phyloP scores from a whole-genome alignment of 352 stramenopile species.

The Elongisporangium undulatum region DNA sequence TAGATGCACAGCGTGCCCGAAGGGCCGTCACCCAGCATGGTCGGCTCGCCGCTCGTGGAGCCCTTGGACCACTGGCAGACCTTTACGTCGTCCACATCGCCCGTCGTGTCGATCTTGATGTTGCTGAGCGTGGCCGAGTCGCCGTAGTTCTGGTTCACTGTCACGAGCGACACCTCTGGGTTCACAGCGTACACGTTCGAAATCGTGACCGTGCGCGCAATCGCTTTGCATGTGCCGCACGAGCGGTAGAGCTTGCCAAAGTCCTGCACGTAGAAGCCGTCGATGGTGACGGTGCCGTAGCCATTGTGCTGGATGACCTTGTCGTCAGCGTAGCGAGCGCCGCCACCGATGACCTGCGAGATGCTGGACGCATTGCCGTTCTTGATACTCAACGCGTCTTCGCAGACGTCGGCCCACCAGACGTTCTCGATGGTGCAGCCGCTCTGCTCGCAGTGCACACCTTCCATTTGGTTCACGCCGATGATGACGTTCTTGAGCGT shows the following conservation, averaged over 20 bases:
- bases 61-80: constrained; percentile 7
- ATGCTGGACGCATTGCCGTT: constrained; percentile 25
- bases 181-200: constrained; percentile 31
- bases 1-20: constrained; percentile 21
- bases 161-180: constrained; percentile 28
- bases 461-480: constrained; percentile 19
- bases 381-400: constrained; percentile 35
- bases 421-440: constrained; percentile 28
- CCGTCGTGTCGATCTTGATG: constrained; percentile 13
- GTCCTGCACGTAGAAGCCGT: constrained; percentile 37
- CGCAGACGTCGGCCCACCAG: constrained; percentile 27
- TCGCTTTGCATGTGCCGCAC: constrained; percentile 26
- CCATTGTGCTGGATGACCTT: constrained; percentile 40
- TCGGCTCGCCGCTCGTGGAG: constrained; percentile 1
- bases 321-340: constrained; percentile 35
- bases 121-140: constrained; percentile 20
- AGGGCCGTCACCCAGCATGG: constrained; percentile 14
- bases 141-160: constrained; percentile 23
- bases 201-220: constrained; percentile 25
- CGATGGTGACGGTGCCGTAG: constrained; percentile 32
- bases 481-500: constrained; percentile 37
- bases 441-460: constrained; percentile 18
- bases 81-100: constrained; percentile 3
- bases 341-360: constrained; percentile 25
- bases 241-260: constrained; percentile 32